Evolutionary conservation across 192 early-diverging fungal genomes (phyloP), one percentile per base, ranked within the genome.

Genomic region (Backusella circina): DNA sequence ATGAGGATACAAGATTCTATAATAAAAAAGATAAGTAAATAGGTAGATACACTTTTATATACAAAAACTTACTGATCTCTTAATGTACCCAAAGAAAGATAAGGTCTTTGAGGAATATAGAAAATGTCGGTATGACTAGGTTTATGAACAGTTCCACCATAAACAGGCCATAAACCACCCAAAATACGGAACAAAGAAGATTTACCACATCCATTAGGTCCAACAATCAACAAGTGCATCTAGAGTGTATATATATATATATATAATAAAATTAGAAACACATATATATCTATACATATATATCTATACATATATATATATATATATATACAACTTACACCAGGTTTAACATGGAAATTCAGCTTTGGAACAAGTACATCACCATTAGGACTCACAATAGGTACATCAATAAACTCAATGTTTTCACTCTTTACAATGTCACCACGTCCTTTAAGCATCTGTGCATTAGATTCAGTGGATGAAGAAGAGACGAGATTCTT

Each of bases 21-120:
- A 26, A 12, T 61, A 12, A 23, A 54, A 21, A 13, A 9, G 8
- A 13, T 26, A 21, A 57, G 8, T 26, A 57, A 2, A 28, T 26
- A 61, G 12, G 12, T 0, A 28, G 3, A 13, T 57, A 10, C 21
- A 12, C 10, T 21, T 18, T 26, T 38, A 36, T 54, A 37, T 16
- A 30, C n/a, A n/a, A n/a, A 31, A 28, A 78, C 84, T 85, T 83
- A 85, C 88, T 98, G 96, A 83, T 98, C 97, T 39, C 98, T 92
- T 65, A 99, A 84, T 1, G 95, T 97, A 50, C 98, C 96, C 32
- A 96, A 80, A 39, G 95, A 92, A 33, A 99, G 85, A 75, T 99
- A 99, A n/a, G 98, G 98, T 38, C 96, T 91, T 82, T 99, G 98
- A 31, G 98, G 97, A 72, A 99, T 95, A 84, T 99, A 99, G 71